Evolutionary conservation across 352 stramenopile species (phyloP).

Genomic region (Elongisporangium anandrum): DNA sequence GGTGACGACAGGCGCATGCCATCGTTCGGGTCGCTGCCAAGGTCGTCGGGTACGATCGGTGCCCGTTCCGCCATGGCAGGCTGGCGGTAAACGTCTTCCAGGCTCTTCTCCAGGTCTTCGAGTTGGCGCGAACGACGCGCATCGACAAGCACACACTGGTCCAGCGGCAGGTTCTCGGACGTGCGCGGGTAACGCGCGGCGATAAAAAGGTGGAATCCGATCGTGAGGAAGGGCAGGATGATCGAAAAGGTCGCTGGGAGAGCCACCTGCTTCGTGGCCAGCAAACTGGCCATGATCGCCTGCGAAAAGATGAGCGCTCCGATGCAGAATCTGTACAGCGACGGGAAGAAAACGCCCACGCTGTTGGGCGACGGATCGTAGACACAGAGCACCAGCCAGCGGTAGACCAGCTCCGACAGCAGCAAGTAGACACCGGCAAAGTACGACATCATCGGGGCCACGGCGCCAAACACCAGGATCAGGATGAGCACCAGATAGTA

Average conservation of each 20-base stretch:
- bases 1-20: constrained; percentile 65
- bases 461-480: constrained; percentile 65
- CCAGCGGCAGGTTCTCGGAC: constrained; percentile 63
- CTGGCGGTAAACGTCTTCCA: constrained; percentile 67
- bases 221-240: constrained; percentile 59
- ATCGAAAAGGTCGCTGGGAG: constrained; percentile 53
- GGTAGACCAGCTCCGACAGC: constrained; percentile 70
- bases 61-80: constrained; percentile 58
- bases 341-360: constrained; percentile 65
- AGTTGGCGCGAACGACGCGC: constrained; percentile 44
- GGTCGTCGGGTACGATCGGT: constrained; percentile 74
- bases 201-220: constrained; percentile 71
- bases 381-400: constrained; percentile 70
- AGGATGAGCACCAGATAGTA: constrained; percentile 77
- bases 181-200: constrained; percentile 61
- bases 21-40: constrained; percentile 58
- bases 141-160: constrained; percentile 74
- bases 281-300: constrained; percentile 66
- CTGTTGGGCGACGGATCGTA: constrained; percentile 67
- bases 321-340: constrained; percentile 79
- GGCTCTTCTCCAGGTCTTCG: constrained; percentile 46
- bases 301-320: constrained; percentile 75
- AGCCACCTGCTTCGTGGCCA: constrained; percentile 74
- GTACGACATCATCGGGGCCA: constrained; percentile 79
- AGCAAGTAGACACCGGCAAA: constrained; percentile 68